A percentile compares a stretch with the other conserved stretches of the same genome.
These are phyloP conservation scores for Eutrema yunnanense DNA, from an alignment of 345 rosid species.

Conservation along the genomic window DNA sequence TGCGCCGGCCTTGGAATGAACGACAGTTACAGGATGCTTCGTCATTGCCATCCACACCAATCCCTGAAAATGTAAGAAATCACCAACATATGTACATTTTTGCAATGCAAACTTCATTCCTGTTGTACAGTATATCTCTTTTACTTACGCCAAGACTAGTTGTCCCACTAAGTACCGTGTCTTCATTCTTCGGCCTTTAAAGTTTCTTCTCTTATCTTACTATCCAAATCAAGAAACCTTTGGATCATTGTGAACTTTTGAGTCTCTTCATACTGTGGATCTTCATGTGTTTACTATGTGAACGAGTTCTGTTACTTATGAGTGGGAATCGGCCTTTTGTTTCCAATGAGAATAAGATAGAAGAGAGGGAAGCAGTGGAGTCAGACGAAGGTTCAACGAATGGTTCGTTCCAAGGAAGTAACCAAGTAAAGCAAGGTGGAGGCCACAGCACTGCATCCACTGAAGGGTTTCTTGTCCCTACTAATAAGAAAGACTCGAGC, in stretches of 20 bases:
- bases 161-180: neutral
- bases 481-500: slow-evolving; percentile 42
- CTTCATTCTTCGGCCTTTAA: neutral
- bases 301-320: neutral
- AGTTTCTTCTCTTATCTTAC: neutral
- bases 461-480: slow-evolving; percentile 77
- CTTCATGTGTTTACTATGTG: neutral
- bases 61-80: slow-evolving; percentile 51
- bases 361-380: slow-evolving; percentile 51
- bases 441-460: slow-evolving; percentile 34
- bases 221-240: neutral
- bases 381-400: slow-evolving; percentile 70
- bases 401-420: slow-evolving; percentile 51
- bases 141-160: neutral
- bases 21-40: slow-evolving; percentile 48
- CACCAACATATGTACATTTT: neutral
- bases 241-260: neutral
- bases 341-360: slow-evolving; percentile 35
- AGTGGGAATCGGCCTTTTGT: slow-evolving; percentile 6
- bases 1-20: slow-evolving; percentile 69
- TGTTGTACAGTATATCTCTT: neutral
- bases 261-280: neutral
- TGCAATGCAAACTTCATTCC: neutral
- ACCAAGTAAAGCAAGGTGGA: slow-evolving; percentile 34
- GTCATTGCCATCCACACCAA: slow-evolving; percentile 64